These are phyloP conservation scores for Kodamaea fungicola DNA, from an alignment of 1,139 yeast genomes.

Conservation along the genomic window DNA sequence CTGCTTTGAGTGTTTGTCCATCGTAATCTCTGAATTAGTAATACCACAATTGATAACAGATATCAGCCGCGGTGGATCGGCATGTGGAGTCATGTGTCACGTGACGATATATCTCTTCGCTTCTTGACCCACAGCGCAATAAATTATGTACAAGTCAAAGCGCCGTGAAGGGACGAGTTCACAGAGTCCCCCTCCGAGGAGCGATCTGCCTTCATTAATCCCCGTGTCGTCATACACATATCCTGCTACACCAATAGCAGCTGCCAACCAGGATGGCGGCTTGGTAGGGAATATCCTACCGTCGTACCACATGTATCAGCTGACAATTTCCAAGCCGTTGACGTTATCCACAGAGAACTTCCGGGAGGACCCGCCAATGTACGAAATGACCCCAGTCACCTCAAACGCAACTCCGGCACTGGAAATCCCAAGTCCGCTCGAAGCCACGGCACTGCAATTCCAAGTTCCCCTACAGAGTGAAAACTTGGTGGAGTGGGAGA, in stretches of 20 bases:
- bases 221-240: constrained; percentile 2
- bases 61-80: no score
- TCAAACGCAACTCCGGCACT: constrained; percentile 14
- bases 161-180: no score
- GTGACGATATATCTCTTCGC: no score
- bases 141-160: neutral
- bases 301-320: constrained; percentile 45
- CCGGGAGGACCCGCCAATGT: constrained; percentile 41
- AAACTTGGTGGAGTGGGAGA: constrained; percentile 39
- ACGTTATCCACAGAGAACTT: constrained; percentile 41
- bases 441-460: constrained; percentile 10
- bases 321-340: constrained; percentile 39
- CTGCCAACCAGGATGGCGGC: constrained; percentile 14
- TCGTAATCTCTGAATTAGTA: no score
- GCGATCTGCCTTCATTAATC: no score
- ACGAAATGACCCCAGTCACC: constrained; percentile 35
- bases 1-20: no score
- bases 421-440: constrained; percentile 6
- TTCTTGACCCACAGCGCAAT: no score
- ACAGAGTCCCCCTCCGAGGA: no score
- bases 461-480: constrained; percentile 20
- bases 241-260: constrained; percentile 7
- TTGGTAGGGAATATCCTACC: constrained; percentile 42
- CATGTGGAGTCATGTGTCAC: no score
- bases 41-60: no score